Conservation (phyloP, 1,284 basidiomycete genomes). For the Trichosporon sp. region DNA sequence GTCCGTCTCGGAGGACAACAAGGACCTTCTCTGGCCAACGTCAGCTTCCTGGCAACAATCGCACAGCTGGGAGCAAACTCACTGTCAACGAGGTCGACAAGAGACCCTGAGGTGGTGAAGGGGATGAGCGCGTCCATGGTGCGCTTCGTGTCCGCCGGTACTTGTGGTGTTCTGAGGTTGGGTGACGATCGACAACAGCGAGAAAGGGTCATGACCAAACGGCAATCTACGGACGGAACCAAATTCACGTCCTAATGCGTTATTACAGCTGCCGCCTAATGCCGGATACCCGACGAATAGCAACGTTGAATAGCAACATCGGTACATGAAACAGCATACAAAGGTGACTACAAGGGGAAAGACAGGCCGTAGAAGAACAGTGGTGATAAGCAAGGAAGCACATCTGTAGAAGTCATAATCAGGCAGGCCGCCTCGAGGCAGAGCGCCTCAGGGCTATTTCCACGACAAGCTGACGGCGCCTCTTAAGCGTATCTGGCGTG, state of each 20-base stretch:
- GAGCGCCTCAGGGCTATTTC: not conserved
- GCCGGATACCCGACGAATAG: too few relatives aligned
- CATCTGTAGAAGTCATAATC: not conserved
- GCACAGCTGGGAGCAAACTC: slow-evolving; percentile 58
- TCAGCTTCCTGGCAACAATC: not conserved
- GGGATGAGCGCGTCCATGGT: slow-evolving; percentile 90
- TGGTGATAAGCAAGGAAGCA: too few relatives aligned
- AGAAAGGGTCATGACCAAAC: slow-evolving; percentile 5
- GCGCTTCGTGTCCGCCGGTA: not conserved
- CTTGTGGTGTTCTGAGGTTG: not conserved
- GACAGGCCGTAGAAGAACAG: too few relatives aligned
- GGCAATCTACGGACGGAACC: slow-evolving; percentile 16
- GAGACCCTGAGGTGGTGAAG: slow-evolving; percentile 93
- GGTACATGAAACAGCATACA: not conserved
- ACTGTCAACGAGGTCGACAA: slow-evolving; percentile 99
- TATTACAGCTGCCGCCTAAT: not conserved
- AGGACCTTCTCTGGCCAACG: slow-evolving; percentile 89
- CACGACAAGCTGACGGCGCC: not conserved
- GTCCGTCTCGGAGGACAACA: slow-evolving; percentile 91
- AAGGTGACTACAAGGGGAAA: too few relatives aligned
- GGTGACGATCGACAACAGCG: not conserved
- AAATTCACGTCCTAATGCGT: not conserved
- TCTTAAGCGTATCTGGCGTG: not conserved
- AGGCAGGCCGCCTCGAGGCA: not conserved
- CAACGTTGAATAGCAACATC: too few relatives aligned